A percentile compares a stretch with the other conserved stretches of the same genome.
These are phyloP conservation scores for Backusella sp. DNA, from an alignment of 192 early-diverging fungal species.

Conservation along the genomic window DNA sequence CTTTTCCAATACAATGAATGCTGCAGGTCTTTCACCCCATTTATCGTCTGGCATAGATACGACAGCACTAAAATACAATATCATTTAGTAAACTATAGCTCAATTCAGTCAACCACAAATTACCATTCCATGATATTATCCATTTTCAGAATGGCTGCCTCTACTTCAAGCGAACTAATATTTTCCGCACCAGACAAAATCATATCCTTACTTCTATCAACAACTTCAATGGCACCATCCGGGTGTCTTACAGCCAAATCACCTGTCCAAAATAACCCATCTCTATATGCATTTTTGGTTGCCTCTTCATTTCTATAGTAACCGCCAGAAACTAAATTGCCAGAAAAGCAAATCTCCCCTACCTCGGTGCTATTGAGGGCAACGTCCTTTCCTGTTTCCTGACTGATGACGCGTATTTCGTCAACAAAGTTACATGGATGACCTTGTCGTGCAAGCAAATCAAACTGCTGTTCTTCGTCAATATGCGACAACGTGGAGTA, in stretches of 20 bases:
- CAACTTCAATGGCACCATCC: conserved; percentile 58
- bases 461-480: conserved; percentile 29
- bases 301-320: conserved; percentile 50
- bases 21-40: conserved; percentile 64
- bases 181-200: conserved; percentile 66
- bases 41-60: conserved; percentile 51
- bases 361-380: conserved; percentile 48
- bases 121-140: conserved; percentile 51
- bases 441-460: conserved; percentile 52
- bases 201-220: conserved; percentile 61
- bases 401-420: conserved; percentile 50
- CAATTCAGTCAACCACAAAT: not conserved
- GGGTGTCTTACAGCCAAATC: conserved; percentile 59
- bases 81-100: not conserved
- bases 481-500: conserved; percentile 32
- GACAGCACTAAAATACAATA: conserved; percentile 37
- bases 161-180: conserved; percentile 57
- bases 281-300: conserved; percentile 49
- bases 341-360: conserved; percentile 56
- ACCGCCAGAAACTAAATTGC: conserved; percentile 58
- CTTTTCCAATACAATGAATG: conserved; percentile 49
- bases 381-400: conserved; percentile 40
- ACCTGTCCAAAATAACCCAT: conserved; percentile 58
- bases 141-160: conserved; percentile 45
- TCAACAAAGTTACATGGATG: conserved; percentile 45